These are phyloP conservation scores for Coemansia sp. DNA, from an alignment of 192 early-diverging fungal species.

Conservation along the genomic window DNA sequence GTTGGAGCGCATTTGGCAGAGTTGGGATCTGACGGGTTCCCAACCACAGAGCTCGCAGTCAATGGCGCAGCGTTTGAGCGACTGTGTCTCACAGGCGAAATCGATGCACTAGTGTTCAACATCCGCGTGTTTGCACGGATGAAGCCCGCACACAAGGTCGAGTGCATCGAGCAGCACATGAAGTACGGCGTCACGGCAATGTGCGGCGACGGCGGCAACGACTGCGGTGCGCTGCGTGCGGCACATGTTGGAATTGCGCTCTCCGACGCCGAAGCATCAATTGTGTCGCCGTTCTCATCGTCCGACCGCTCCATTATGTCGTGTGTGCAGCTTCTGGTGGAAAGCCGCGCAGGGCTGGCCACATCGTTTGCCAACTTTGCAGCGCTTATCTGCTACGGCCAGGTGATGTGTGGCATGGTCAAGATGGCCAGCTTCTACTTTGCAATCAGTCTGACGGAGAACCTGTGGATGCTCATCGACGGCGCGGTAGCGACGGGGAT, in stretches of 20 bases:
- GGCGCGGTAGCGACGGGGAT: constrained; percentile 57
- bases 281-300: constrained; percentile 80
- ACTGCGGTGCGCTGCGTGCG: constrained; percentile 78
- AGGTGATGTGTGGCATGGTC: constrained; percentile 53
- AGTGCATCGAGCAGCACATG: constrained; percentile 75
- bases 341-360: constrained; percentile 65
- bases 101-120: constrained; percentile 60
- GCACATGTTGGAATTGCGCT: constrained; percentile 80
- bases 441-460: constrained; percentile 57
- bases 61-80: constrained; percentile 69
- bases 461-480: constrained; percentile 71
- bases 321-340: constrained; percentile 58
- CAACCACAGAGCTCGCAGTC: constrained; percentile 65
- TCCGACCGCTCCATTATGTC: constrained; percentile 62
- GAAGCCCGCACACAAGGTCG: constrained; percentile 74
- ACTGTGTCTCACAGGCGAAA: constrained; percentile 49
- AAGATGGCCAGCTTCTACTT: constrained; percentile 67
- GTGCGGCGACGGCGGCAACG: constrained; percentile 88
- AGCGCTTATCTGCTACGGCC: constrained; percentile 63
- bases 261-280: constrained; percentile 77
- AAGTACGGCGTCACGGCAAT: constrained; percentile 73
- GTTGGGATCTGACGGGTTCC: constrained; percentile 26
- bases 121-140: constrained; percentile 80
- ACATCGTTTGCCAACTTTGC: constrained; percentile 68
- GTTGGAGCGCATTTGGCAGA: constrained; percentile 14